Evolutionary conservation across 2,329 filamentous ascomycete genomes (phyloP).

Genomic region (Basipetospora chlamydospora): DNA sequence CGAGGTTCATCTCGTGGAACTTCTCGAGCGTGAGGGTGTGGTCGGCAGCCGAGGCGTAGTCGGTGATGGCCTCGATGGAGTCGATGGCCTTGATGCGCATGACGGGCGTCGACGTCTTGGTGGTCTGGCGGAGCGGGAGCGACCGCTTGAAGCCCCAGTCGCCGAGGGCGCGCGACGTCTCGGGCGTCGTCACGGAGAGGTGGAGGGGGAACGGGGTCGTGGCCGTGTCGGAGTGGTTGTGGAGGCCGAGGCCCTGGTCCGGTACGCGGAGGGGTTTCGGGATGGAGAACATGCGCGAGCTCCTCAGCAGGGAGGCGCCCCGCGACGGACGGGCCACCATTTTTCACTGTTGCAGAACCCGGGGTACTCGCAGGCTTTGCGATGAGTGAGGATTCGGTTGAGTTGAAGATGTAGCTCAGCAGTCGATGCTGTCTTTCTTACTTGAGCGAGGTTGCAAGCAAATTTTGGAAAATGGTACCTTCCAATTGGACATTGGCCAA

Average conservation of each 20-base stretch:
- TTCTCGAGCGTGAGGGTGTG: slow-evolving; percentile 70
- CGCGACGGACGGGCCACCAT: slow-evolving; percentile 30
- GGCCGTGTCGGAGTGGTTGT: slow-evolving; percentile 23
- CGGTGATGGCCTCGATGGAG: slow-evolving; percentile 75
- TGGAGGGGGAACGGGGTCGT: slow-evolving; percentile 69
- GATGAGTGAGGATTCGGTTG: too few species aligned
- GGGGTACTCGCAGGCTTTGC: not conserved
- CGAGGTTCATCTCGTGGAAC: slow-evolving; percentile 68
- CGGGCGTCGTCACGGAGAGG: slow-evolving; percentile 67
- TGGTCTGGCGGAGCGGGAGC: slow-evolving; percentile 62
- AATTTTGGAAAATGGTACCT: too few species aligned
- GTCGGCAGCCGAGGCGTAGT: slow-evolving; percentile 72
- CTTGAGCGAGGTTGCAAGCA: too few species aligned
- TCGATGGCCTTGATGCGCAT: slow-evolving; percentile 69
- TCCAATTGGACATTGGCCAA: too few species aligned
- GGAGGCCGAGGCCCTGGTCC: slow-evolving; percentile 25
- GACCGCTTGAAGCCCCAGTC: slow-evolving; percentile 91
- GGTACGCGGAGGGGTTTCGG: slow-evolving; percentile 60
- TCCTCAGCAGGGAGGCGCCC: slow-evolving; percentile 58
- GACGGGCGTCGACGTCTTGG: slow-evolving; percentile 56
- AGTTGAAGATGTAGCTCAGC: too few species aligned
- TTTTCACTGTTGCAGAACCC: slow-evolving; percentile 1
- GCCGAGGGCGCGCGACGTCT: slow-evolving; percentile 56
- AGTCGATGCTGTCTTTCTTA: too few species aligned
- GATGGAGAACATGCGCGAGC: slow-evolving; percentile 80